Percentiles rank a stretch among this genome's conserved stretches.
These are phyloP conservation scores for Porphyra umbilicalis DNA, from an alignment of 31 red algal genomes.

Conservation along the genomic window DNA sequence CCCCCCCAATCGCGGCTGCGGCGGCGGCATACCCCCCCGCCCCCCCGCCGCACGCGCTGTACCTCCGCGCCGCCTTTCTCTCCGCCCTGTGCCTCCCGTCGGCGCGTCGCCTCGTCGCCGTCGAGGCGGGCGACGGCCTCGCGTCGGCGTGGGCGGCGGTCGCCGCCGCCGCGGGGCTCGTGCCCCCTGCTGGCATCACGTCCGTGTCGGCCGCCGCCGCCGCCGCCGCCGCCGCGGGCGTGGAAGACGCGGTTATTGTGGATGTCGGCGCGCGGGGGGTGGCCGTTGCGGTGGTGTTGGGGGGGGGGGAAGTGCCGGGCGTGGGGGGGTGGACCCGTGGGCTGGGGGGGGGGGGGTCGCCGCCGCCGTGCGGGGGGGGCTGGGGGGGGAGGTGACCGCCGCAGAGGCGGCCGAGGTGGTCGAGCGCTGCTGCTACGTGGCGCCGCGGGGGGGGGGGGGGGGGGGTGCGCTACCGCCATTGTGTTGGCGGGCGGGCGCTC, in stretches of 20 bases:
- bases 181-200: background rate
- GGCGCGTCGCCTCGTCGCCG: background rate
- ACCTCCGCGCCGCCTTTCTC: background rate
- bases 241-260: background rate
- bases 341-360: background rate
- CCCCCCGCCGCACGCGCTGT: background rate
- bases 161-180: background rate
- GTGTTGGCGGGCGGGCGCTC: background rate
- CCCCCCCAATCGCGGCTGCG: background rate
- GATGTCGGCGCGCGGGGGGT: background rate
- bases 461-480: background rate
- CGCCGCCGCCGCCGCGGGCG: background rate
- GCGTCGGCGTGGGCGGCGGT: background rate
- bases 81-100: background rate
- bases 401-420: background rate
- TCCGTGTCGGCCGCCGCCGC: background rate
- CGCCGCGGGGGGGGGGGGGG: background rate
- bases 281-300: background rate
- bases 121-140: background rate
- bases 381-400: background rate
- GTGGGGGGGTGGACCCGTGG: background rate
- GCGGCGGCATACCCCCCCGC: background rate
- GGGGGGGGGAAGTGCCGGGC: background rate
- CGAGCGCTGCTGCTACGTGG: background rate
- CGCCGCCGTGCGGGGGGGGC: background rate